phyloP scores from a whole-genome alignment of 2,329 filamentous ascomycete species.

The Diplodia corticola region DNA sequence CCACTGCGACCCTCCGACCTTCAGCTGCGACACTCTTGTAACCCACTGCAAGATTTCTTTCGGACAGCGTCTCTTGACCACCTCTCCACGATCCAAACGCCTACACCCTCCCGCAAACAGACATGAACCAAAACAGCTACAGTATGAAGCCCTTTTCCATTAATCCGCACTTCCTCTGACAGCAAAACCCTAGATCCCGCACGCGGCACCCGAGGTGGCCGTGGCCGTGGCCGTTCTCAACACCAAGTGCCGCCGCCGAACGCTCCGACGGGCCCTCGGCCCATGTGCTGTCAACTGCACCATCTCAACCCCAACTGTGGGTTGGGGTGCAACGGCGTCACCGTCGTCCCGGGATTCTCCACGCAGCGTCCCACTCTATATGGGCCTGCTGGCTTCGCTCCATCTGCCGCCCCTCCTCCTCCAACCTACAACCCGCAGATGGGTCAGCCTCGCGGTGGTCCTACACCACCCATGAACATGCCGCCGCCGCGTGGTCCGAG shows the following conservation, averaged over 20 bases:
- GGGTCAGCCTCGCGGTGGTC: neutral
- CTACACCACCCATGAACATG: neutral
- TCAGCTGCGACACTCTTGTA: too few species aligned
- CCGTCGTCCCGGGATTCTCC: neutral
- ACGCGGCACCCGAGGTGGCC: neutral
- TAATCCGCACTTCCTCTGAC: neutral
- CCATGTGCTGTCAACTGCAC: neutral
- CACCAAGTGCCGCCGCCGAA: neutral
- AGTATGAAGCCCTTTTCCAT: too few species aligned
- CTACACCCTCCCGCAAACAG: too few species aligned
- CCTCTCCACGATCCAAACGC: too few species aligned
- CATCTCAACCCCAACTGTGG: neutral
- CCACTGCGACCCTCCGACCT: too few species aligned
- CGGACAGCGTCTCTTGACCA: too few species aligned
- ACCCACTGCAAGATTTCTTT: too few species aligned
- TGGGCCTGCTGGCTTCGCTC: neutral
- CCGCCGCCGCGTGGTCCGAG: neutral
- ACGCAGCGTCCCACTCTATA: neutral
- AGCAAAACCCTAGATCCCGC: rapidly evolving
- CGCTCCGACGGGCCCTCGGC: neutral
- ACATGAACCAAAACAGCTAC: too few species aligned
- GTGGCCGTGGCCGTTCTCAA: neutral
- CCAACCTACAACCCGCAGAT: neutral
- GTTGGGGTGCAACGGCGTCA: neutral
- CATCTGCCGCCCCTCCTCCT: neutral